These are phyloP conservation scores for Codiaeum variegatum DNA, from an alignment of 441 rosid genomes.

Conservation along the genomic window DNA sequence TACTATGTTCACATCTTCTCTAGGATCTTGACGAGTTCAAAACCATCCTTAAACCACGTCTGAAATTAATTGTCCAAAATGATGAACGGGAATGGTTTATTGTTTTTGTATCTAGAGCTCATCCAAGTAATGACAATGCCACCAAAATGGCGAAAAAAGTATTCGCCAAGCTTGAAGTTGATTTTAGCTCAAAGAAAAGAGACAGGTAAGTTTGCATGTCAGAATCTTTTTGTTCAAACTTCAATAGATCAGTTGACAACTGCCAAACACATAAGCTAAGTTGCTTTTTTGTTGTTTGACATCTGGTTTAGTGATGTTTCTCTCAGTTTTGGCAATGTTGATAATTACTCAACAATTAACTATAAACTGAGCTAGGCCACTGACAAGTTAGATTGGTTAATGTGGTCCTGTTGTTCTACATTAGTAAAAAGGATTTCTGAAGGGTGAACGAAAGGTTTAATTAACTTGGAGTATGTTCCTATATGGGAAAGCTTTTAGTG, in stretches of 20 bases:
- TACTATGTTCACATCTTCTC: constrained; percentile 8
- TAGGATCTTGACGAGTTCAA: constrained; percentile 99
- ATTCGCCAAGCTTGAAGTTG: constrained; percentile 90
- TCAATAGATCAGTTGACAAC: background rate
- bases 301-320: background rate
- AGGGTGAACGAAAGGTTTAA: background rate
- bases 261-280: background rate
- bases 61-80: constrained; percentile 85
- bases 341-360: background rate
- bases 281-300: background rate
- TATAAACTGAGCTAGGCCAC: background rate
- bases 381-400: background rate
- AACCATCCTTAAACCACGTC: constrained; percentile 89
- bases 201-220: constrained; percentile 57
- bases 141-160: constrained; percentile 84
- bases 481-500: background rate
- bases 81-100: constrained; percentile 98
- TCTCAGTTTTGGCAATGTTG: background rate
- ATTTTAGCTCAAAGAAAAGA: constrained; percentile 91
- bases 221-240: constrained; percentile 11
- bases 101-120: constrained; percentile 92
- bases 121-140: constrained; percentile 88
- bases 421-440: background rate
- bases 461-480: background rate
- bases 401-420: background rate